Base-by-base conservation (phyloP, 805 yeast species). In the Naumovozyma baii region DNA sequence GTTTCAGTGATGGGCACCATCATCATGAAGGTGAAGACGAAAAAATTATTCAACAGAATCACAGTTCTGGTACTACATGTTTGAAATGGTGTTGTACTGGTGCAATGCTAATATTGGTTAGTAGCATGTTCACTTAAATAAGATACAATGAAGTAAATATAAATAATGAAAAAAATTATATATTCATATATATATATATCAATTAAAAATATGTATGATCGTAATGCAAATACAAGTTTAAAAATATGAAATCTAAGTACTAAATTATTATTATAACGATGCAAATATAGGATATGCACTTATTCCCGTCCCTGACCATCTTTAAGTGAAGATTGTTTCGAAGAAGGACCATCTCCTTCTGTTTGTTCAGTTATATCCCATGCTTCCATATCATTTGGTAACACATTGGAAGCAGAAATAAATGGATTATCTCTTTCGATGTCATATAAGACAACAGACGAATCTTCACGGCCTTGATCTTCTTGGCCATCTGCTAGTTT, bases 1-100 rank as follows among this genome's bases (percentile, higher is more conserved):
- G 79, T 0, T 85, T 85, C 57, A 87, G 92, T 26, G 94, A 88
- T 5, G 66, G 74, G 19, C 81, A 80, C 38, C 62, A 58, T 33
- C 64, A 61, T 36, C 62, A 58, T 32, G 49, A 49, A 34, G 52
- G 44, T 30, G 60, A 55, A 32, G 55, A 46, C 16, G 48, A 47
- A 13, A 48, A 44, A 15, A 50, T 51, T 34, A 42, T 49, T 18
- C 45, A 45, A 16, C 50, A 50, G 18, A 51, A 49, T 15, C 66
- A 61, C 38, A 55, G 62, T 42, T 40, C 54, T 3, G 64, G 62
- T 19, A 57, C 62, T 0, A 51, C 55, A 2, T 61, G 66, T 44
- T 39, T 61, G 20, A 58, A 49, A 41, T 61, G 61, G 59, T 57
- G 61, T 41, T 60, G 64, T 34, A 44, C 49, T 15, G 66, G 66